Percentiles rank a stretch among this genome's conserved stretches.
Conservation (phyloP, 305 asterid genomes). For the Fraxinus platypoda region DNA sequence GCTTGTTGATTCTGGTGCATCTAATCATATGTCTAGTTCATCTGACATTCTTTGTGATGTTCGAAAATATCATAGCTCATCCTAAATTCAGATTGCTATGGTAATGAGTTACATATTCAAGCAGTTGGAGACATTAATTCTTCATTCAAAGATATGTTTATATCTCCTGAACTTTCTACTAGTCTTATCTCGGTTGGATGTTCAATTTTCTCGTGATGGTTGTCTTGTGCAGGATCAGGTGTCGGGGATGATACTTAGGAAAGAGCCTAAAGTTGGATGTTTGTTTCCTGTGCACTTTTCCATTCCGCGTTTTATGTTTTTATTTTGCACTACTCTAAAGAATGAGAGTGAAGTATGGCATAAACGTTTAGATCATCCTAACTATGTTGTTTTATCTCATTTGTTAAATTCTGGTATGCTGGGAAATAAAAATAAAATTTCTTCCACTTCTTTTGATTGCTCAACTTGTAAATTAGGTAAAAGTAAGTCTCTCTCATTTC, state of each 20-base stretch:
- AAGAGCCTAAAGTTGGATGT: background rate
- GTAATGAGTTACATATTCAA: background rate
- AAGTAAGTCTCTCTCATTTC: background rate
- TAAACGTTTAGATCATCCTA: background rate
- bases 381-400: background rate
- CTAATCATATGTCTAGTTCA: background rate
- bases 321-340: background rate
- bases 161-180: background rate
- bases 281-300: background rate
- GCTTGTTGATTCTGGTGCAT: background rate
- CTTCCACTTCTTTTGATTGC: background rate
- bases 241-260: background rate
- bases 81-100: background rate
- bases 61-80: background rate
- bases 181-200: background rate
- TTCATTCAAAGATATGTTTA: background rate
- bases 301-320: background rate
- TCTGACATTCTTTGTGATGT: background rate
- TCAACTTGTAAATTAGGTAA: background rate
- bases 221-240: background rate
- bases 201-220: background rate
- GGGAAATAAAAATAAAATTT: background rate
- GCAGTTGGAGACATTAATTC: background rate
- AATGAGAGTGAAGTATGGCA: background rate
- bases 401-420: background rate